A percentile compares a stretch with the other conserved stretches of the same genome.
phyloP scores from a whole-genome alignment of 1,284 basidiomycete genomes.

The Peniophora sp. region DNA sequence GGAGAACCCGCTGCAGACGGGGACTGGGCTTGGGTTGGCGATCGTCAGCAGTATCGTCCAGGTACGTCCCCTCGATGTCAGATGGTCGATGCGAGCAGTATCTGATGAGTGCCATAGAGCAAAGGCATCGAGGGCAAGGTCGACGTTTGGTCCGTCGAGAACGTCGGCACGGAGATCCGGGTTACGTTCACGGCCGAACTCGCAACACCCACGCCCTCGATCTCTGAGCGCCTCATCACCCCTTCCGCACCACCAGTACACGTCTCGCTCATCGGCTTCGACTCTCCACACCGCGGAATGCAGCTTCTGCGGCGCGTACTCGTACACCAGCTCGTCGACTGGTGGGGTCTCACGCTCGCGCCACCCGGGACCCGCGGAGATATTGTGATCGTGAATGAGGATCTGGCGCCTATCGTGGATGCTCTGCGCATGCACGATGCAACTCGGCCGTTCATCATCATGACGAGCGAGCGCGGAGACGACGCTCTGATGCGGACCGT shows the following conservation, averaged over 20 bases:
- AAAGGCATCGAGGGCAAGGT: constrained; percentile 84
- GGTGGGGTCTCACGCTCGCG: constrained; percentile 71
- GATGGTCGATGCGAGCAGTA: too few species aligned
- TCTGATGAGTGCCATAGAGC: constrained; percentile 31
- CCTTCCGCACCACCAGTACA: constrained; percentile 12
- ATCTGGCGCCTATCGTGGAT: constrained; percentile 47
- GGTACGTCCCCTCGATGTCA: too few species aligned
- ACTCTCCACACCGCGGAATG: constrained; percentile 57
- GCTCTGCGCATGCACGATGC: constrained; percentile 52
- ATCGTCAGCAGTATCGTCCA: constrained; percentile 91
- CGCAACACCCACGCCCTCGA: constrained; percentile 33
- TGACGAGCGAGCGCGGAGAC: constrained; percentile 66
- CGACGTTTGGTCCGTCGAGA: constrained; percentile 84
- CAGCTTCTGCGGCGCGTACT: constrained; percentile 62
- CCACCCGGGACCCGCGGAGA: constrained; percentile 44
- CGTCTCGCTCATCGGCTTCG: constrained; percentile 73
- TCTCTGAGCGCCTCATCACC: constrained; percentile 25
- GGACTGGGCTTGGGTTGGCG: constrained; percentile 92
- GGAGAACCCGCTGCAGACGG: constrained; percentile 85
- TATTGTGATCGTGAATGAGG: constrained; percentile 81
- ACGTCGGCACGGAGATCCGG: constrained; percentile 88
- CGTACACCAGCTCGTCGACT: constrained; percentile 56
- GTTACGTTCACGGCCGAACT: constrained; percentile 78
- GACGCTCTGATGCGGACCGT: constrained; percentile 54
- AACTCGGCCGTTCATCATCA: constrained; percentile 63